Conservation (phyloP, 768 basidiomycete genomes). For the Podaxis rugospora region DNA sequence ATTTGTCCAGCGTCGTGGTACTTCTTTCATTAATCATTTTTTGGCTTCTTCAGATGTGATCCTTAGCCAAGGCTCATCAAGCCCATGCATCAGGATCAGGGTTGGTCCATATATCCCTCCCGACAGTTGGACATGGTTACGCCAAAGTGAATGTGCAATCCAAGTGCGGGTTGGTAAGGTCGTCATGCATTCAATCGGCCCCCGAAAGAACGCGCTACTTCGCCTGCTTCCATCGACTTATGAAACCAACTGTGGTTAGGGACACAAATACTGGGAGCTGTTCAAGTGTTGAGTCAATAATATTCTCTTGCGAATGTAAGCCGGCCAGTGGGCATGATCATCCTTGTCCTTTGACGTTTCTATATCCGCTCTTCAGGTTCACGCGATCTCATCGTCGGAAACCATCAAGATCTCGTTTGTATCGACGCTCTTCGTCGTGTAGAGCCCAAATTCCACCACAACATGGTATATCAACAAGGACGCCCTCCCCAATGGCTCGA, state of each 20-base stretch:
- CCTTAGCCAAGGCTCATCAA: not conserved
- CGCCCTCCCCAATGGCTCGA: not conserved
- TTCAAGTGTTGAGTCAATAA: not conserved
- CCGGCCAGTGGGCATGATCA: not conserved
- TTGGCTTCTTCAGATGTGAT: not conserved
- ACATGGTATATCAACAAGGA: not conserved
- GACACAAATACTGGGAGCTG: not conserved
- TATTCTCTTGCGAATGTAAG: not conserved
- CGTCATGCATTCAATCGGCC: not conserved
- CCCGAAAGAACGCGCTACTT: not conserved
- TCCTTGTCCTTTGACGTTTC: slow-evolving; percentile 1
- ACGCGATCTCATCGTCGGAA: not conserved
- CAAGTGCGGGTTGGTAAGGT: not conserved
- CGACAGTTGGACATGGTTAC: too few relatives aligned
- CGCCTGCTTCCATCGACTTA: not conserved
- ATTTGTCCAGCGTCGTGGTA: not conserved
- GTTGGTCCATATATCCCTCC: too few relatives aligned
- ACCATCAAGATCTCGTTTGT: not conserved
- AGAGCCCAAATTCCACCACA: not conserved
- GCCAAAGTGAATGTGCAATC: not conserved
- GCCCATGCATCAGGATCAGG: too few relatives aligned
- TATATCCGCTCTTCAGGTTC: slow-evolving; percentile 1
- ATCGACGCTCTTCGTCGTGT: not conserved
- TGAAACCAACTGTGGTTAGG: not conserved
- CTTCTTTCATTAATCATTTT: slow-evolving; percentile 1